Conservation (phyloP, 129 eudicot genomes). For the Helichrysum umbraculigerum region DNA sequence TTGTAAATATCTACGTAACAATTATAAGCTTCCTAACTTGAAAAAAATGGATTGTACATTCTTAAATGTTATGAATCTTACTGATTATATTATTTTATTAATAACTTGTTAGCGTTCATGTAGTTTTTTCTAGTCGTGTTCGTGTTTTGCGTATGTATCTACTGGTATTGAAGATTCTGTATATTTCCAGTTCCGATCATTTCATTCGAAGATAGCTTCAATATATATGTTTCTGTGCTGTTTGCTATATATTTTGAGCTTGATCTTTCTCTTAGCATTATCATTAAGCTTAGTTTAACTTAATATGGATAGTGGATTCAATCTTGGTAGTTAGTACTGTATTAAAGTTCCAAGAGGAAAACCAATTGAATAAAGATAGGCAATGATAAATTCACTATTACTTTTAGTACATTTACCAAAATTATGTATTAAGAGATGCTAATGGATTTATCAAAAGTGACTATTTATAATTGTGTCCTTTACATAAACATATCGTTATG, state of each 20-base stretch:
- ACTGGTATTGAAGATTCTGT: not conserved
- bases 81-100: not conserved
- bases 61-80: not conserved
- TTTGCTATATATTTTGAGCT: not conserved
- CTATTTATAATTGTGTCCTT: not conserved
- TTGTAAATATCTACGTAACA: slow-evolving; percentile 15
- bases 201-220: not conserved
- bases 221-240: not conserved
- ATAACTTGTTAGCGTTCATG: too few relatives aligned
- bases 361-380: not conserved
- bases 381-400: too few relatives aligned
- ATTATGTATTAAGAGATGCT: too few relatives aligned
- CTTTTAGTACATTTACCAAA: too few relatives aligned
- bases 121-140: not conserved
- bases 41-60: not conserved
- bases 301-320: not conserved
- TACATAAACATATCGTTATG: not conserved
- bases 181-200: too few relatives aligned
- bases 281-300: not conserved
- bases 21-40: slow-evolving; percentile 20
- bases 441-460: too few relatives aligned
- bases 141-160: not conserved
- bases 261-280: not conserved
- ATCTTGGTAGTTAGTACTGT: not conserved
- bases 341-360: not conserved